Base-by-base conservation (phyloP, 2,329 filamentous ascomycete genomes). In the Fusarium sp. region DNA sequence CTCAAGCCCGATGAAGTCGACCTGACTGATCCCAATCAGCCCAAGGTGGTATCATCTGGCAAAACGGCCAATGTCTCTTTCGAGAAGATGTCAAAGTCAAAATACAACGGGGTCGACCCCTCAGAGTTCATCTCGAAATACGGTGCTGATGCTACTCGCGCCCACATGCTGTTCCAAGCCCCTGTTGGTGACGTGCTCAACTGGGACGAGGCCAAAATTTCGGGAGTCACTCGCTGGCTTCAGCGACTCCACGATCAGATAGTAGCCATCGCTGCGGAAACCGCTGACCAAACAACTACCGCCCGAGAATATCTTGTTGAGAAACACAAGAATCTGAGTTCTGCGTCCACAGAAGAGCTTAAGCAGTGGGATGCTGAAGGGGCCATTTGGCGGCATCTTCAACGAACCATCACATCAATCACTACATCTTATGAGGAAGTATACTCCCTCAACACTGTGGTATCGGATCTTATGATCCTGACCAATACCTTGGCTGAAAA, bases 21-120 rank as follows among this genome's bases (percentile, higher is more conserved):
- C 72, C 77, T 92, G 9, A 86, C 85, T 8, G 86, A 89, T 45
- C 84, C 88, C 0, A 83, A 85, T 0, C 83, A 84, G 18, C 93
- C 93, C 2, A 85, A 86, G 61, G 88, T 96, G n/a, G 86, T 86
- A 24, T 86, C 87, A 0, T 93, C 90, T 0, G 89, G 90, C 8
- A 83, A 88, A 54, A 77, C 79, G 0, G 90, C 92, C 4, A 88
- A 85, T 35, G 82, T 94, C 24, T 91, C 90, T 3, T 97, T 89
- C 76, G 94, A 97, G 81, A 98, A 98, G 80, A 98, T 98, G 95
- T 96, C 93, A 44, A 98, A 98, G 83, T 97, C 94, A 78, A 98
- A 98, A 82, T 88, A 96, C 84, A 98, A 98, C 79, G 95, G 95
- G 32, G 94, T 97, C 12, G 94, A 97, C 79, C 95, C 95, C 0